A percentile compares a stretch with the other conserved stretches of the same genome.
Conservation (phyloP, 1,284 basidiomycete genomes). For the Neonothopanus nambi region DNA sequence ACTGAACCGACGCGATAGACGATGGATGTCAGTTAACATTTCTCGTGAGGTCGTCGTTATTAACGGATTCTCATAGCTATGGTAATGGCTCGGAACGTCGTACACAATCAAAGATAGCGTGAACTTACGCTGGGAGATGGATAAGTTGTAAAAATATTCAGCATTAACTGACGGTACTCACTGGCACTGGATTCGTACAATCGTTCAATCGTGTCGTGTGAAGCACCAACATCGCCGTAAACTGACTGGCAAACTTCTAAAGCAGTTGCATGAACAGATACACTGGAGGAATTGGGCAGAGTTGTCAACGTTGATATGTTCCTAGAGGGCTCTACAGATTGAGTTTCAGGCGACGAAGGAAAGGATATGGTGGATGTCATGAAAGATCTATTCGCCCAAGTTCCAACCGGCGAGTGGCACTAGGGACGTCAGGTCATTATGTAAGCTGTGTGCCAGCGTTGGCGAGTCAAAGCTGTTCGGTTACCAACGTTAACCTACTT, state of each 20-base stretch:
- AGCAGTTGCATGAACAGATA: slow-evolving; percentile 55
- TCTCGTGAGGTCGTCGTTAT: slow-evolving; percentile 71
- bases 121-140: slow-evolving; percentile 28
- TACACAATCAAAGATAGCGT: slow-evolving; percentile 9
- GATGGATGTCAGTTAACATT: slow-evolving; percentile 67
- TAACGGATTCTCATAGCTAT: slow-evolving; percentile 73
- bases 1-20: slow-evolving; percentile 55
- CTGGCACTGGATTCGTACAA: slow-evolving; percentile 71
- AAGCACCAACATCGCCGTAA: slow-evolving; percentile 51
- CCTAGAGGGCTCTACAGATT: no score
- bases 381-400: no score
- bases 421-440: no score
- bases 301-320: no score
- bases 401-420: no score
- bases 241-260: slow-evolving; percentile 68
- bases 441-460: no score
- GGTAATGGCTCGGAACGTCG: slow-evolving; percentile 1
- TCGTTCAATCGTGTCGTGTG: slow-evolving; percentile 52
- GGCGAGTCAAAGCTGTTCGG: no score
- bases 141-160: background rate
- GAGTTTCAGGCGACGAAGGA: no score
- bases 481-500: no score
- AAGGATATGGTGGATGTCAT: no score
- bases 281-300: slow-evolving; percentile 32
- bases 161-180: slow-evolving; percentile 30